A percentile compares a stretch with the other conserved stretches of the same genome.
phyloP scores from a whole-genome alignment of 225 moss, liverwort and hornwort genomes.

The Rhytidiadelphus loreus region DNA sequence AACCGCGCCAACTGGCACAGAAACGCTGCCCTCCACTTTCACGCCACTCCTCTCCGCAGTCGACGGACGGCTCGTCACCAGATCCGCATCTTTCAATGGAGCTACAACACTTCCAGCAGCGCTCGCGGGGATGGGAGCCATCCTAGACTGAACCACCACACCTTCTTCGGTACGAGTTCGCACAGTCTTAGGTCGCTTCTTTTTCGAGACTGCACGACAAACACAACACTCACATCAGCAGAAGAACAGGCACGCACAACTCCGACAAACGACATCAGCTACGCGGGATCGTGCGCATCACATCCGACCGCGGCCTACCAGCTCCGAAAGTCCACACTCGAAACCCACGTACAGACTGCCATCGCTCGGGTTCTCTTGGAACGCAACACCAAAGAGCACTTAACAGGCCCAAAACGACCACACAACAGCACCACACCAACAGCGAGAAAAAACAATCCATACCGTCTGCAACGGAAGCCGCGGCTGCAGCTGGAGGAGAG shows the following conservation, averaged over 20 bases:
- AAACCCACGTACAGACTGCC: neutral
- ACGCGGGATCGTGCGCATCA: neutral
- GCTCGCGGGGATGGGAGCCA: neutral
- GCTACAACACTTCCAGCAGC: neutral
- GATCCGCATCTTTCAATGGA: slow-evolving; percentile 22
- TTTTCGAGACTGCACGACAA: neutral
- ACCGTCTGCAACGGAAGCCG: slow-evolving; percentile 51
- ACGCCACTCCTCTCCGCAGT: slow-evolving; percentile 12
- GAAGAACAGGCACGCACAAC: neutral
- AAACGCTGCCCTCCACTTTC: slow-evolving; percentile 24
- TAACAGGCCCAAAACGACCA: neutral
- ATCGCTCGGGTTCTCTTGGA: neutral
- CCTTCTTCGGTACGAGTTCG: slow-evolving; percentile 40
- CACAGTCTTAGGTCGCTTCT: slow-evolving; percentile 47
- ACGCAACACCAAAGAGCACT: neutral
- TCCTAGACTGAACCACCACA: slow-evolving; percentile 6
- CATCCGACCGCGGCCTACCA: neutral
- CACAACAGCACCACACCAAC: too few species aligned
- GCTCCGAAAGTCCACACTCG: neutral
- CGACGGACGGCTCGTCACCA: neutral
- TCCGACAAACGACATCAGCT: neutral
- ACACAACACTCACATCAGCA: neutral
- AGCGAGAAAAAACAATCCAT: neutral
- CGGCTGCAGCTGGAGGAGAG: slow-evolving; percentile 7
- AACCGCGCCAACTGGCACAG: neutral